Conservation (phyloP, 495 filamentous ascomycete genomes). For the Emericellopsis terricola region DNA sequence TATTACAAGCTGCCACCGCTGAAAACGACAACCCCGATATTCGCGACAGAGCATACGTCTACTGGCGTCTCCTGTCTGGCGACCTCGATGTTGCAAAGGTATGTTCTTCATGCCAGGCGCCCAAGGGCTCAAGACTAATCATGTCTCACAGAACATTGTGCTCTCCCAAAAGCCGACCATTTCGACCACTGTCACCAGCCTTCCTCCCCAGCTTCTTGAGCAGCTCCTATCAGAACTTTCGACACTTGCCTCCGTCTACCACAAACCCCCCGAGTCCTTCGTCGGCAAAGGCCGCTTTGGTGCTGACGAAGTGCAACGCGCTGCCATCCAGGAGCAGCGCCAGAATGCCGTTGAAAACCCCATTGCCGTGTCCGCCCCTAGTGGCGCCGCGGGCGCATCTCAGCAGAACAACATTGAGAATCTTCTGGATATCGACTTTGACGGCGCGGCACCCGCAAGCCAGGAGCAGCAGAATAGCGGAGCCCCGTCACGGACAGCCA, state of each 20-base stretch:
- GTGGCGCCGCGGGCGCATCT: conserved; percentile 29
- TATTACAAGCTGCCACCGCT: conserved; percentile 77
- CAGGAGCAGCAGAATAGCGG: conserved; percentile 57
- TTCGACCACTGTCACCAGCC: conserved; percentile 74
- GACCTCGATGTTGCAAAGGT: conserved; percentile 77
- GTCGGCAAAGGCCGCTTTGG: conserved; percentile 88
- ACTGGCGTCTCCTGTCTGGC: conserved; percentile 92
- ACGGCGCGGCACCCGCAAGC: conserved; percentile 80
- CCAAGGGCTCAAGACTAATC: conserved; percentile 7
- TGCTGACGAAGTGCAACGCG: conserved; percentile 84
- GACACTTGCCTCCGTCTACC: conserved; percentile 97
- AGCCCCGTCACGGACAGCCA: conserved; percentile 64
- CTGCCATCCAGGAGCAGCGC: conserved; percentile 89
- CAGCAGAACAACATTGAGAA: conserved; percentile 77
- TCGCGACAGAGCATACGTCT: conserved; percentile 90
- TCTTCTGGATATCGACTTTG: conserved; percentile 94
- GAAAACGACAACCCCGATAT: conserved; percentile 97
- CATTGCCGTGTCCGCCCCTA: conserved; percentile 55
- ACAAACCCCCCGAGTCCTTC: conserved; percentile 93
- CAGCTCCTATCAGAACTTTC: conserved; percentile 77
- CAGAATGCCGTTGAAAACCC: conserved; percentile 88
- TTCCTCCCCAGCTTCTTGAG: conserved; percentile 69
- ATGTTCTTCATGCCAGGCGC: conserved; percentile 2
- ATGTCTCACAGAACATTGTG: conserved; percentile 51
- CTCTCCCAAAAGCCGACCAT: conserved; percentile 91